Base-by-base conservation (phyloP, 2,329 filamentous ascomycete genomes). In the Pseudocercospora ulei region DNA sequence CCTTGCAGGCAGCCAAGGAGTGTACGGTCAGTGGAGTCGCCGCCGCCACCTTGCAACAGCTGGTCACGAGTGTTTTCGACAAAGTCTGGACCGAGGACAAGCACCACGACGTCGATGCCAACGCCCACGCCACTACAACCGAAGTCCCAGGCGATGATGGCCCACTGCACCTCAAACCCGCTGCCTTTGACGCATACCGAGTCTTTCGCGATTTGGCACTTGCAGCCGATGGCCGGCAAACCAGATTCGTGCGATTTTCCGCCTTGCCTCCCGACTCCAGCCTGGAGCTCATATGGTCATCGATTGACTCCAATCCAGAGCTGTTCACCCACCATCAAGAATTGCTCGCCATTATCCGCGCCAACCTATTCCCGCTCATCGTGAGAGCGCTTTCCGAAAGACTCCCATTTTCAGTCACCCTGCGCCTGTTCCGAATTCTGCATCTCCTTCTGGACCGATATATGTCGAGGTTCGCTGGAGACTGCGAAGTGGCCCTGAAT, bases 1-100 rank as follows among this genome's bases (percentile, higher is more conserved):
- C 84, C 35, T 65, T 98, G 33, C 87, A 96, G 62, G 80, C 77
- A 40, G 90, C 82, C 62, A 96, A 95, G 64, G 92, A 87, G 65
- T 77, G 80, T 16, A 86, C 93, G 35, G 86, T 98, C 52, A 92
- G 88, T 57, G 92, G 92, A 53, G 96, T 92, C 1, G 90, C 90
- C 6, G 85, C 88, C 16, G 90, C 90, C n/a, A 96, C 90, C 2
- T 67, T 98, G 38, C 88, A 95, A 62, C 90, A 96, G 61, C 73
- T 98, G 8, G 79, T 96, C 5, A 84, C 90, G 19, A 81, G 83
- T 0, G 82, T 94, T 0, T 96, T 95, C 62, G 90, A 96, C 59
- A 90, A 92, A 59, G 85, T 95, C 1, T 74, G 78, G 0, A 66
- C 68, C 4, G 86, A 95, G 66, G 86, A 95, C 58, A 78, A 78